Base-by-base conservation (phyloP, 2,329 filamentous ascomycete species). In the Metarhizium robertsii region DNA sequence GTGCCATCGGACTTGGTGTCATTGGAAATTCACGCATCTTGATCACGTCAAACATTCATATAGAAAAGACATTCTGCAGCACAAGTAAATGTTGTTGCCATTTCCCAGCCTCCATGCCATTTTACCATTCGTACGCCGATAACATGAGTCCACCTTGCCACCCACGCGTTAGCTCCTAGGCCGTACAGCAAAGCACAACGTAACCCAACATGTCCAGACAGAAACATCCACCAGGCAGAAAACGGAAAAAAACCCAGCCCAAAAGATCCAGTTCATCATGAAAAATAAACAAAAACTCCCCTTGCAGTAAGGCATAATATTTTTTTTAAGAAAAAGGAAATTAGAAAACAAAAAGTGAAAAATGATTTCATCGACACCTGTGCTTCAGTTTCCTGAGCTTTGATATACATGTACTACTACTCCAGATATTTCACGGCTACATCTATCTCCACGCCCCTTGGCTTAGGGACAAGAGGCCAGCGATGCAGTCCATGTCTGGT, bases 401-500 rank as follows among this genome's bases (percentile, higher is more conserved):
- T 50, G 48, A 50, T 34, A 32, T 38, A 50, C n/a, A n/a, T 8
- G 32, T 25, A 25, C 25, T 25, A 25, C 32, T 34, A 34, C 7
- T 34, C 32, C 32, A 34, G 32, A 34, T 8, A 11, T 7, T 4
- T 50, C 14, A 7, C 14, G 38, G 38, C 14, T 52, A 14, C 34
- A 8, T 43, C 80, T 71, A 87, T 65, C 83, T 80, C 91, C 92
- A 96, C 66, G 90, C 90, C n/a, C 92, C 92, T 72, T 95, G 89
- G 64, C 90, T 95, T 49, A 97, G 77, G 52, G 89, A 92, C 59
- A 96, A 70, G 60, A 97, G 72, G n/a, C 90, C 90, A 54, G 92
- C 90, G 50, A 96, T 86, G 66, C 90, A 95, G 67, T 95, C 90
- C 69, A 95, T 78, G 66, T 96, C 92, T 55, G 85, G 82, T 67